A percentile compares a stretch with the other conserved stretches of the same genome.
Evolutionary conservation across 352 stramenopile genomes (phyloP).

Genomic region (Phytophthora boehmeriae): DNA sequence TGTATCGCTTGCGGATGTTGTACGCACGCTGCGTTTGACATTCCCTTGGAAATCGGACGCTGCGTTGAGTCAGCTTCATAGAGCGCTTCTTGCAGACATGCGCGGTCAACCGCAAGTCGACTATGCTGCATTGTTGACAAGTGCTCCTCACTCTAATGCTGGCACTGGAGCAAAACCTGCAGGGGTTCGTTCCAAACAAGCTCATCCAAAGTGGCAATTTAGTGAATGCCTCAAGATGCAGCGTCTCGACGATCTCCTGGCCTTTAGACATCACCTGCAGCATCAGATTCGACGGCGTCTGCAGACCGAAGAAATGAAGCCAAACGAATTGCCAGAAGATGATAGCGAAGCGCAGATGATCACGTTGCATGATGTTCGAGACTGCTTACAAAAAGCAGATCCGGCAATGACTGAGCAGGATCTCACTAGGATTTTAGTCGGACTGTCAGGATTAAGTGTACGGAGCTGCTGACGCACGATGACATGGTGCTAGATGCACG

Average conservation of each 20-base stretch:
- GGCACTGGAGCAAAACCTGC: slow-evolving; percentile 7
- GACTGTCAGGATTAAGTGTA: slow-evolving; percentile 40
- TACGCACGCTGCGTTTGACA: slow-evolving; percentile 47
- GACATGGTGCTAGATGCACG: slow-evolving; percentile 51
- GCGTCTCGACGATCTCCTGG: slow-evolving; percentile 68
- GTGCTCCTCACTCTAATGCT: slow-evolving; percentile 7
- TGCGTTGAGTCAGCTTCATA: slow-evolving; percentile 47
- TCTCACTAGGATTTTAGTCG: slow-evolving; percentile 42
- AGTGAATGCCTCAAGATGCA: slow-evolving; percentile 56
- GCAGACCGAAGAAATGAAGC: background rate
- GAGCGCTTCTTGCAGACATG: slow-evolving; percentile 49
- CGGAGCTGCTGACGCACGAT: slow-evolving; percentile 69
- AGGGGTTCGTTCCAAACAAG: background rate
- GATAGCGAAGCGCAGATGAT: slow-evolving; percentile 40
- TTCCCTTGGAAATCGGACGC: slow-evolving; percentile 73
- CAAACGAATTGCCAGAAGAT: background rate
- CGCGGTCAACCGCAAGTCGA: slow-evolving; percentile 44
- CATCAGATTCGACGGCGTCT: slow-evolving; percentile 34
- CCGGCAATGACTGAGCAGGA: slow-evolving; percentile 60
- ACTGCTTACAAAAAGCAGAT: slow-evolving; percentile 54
- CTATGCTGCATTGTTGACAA: slow-evolving; percentile 43
- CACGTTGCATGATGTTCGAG: slow-evolving; percentile 44
- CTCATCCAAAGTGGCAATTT: slow-evolving; percentile 22
- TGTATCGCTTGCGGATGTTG: slow-evolving; percentile 49
- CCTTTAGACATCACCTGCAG: slow-evolving; percentile 52